A percentile compares a stretch with the other conserved stretches of the same genome.
Conservation (phyloP, 2,329 filamentous ascomycete genomes). For the Neonectria punicea region DNA sequence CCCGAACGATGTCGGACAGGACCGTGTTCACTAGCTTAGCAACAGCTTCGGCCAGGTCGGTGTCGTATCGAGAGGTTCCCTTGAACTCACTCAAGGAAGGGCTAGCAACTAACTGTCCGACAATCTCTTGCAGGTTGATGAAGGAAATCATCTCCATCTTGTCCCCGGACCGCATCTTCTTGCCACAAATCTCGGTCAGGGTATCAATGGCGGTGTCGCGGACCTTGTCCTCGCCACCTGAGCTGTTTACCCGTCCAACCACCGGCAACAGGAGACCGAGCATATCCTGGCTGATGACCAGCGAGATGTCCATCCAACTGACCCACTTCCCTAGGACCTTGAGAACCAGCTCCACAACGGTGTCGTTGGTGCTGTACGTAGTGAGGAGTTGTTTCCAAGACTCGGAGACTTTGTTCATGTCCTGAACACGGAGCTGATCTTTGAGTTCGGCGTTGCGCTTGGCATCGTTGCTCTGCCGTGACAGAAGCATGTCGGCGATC, state of each 20-base stretch:
- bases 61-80: slow-evolving; percentile 89
- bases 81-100: slow-evolving; percentile 82
- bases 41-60: slow-evolving; percentile 92
- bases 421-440: slow-evolving; percentile 85
- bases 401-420: slow-evolving; percentile 86
- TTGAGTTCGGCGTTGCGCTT: slow-evolving; percentile 91
- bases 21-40: slow-evolving; percentile 95
- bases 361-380: slow-evolving; percentile 77
- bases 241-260: slow-evolving; percentile 76
- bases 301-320: slow-evolving; percentile 96
- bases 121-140: slow-evolving; percentile 86
- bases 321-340: slow-evolving; percentile 97
- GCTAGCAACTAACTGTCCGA: slow-evolving; percentile 86
- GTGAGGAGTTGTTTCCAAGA: slow-evolving; percentile 93
- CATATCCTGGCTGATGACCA: slow-evolving; percentile 91
- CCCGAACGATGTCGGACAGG: slow-evolving; percentile 86
- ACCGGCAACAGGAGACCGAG: slow-evolving; percentile 86
- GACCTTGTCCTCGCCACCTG: slow-evolving; percentile 77
- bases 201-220: slow-evolving; percentile 93
- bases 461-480: slow-evolving; percentile 79
- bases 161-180: slow-evolving; percentile 95
- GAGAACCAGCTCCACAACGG: slow-evolving; percentile 86
- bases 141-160: slow-evolving; percentile 95
- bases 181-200: slow-evolving; percentile 93
- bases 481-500: slow-evolving; percentile 91